Evolutionary conservation across 2,329 filamentous ascomycete genomes (phyloP).

Genomic region (Falciphora oryzae): DNA sequence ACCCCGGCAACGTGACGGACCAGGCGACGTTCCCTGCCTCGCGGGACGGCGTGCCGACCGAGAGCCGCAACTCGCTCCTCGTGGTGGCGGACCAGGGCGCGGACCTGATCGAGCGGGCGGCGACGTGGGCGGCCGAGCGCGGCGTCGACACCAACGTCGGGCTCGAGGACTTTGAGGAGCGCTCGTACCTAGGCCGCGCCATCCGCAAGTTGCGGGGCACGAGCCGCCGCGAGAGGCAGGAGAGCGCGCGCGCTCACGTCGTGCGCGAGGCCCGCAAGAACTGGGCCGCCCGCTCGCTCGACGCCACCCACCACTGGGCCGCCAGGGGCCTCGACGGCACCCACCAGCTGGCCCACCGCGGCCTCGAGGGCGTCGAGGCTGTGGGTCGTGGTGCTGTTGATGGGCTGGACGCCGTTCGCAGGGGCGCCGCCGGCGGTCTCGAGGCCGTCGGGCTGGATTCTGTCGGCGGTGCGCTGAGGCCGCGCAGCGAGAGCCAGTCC

Average conservation of each 20-base stretch:
- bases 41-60: not conserved
- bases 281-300: slow-evolving; percentile 8
- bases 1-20: not conserved
- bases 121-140: slow-evolving; percentile 7
- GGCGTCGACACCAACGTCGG: slow-evolving; percentile 10
- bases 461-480: not conserved
- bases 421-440: too few relatives aligned
- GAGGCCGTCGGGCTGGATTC: too few relatives aligned
- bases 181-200: slow-evolving; percentile 7
- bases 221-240: slow-evolving; percentile 4
- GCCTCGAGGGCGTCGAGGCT: not conserved
- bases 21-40: not conserved
- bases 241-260: slow-evolving; percentile 6
- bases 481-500: not conserved
- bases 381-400: not conserved
- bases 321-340: slow-evolving; percentile 1
- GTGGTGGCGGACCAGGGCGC: not conserved
- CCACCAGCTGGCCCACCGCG: not conserved
- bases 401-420: not conserved
- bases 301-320: slow-evolving; percentile 5
- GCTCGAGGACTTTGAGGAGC: slow-evolving; percentile 9
- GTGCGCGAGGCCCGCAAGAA: slow-evolving; percentile 10
- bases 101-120: slow-evolving; percentile 8
- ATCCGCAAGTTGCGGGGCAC: slow-evolving; percentile 8
- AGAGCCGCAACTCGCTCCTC: not conserved